Base-by-base conservation (phyloP, 495 filamentous ascomycete genomes). In the Xylaria nigripes region DNA sequence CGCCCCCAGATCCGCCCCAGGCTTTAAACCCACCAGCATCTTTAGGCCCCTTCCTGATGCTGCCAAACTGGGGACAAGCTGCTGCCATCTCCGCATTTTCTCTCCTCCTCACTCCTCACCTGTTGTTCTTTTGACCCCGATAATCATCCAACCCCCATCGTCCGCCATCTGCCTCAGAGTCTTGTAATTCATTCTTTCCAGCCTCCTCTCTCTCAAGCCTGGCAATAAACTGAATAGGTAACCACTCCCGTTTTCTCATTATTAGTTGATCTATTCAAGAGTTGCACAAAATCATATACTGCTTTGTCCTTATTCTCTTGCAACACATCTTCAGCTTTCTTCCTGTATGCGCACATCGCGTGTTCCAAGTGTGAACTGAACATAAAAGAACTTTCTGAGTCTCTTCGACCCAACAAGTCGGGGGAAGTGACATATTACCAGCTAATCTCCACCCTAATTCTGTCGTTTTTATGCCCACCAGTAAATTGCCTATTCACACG, bases 21-120 rank as follows among this genome's bases (percentile, higher is more conserved):
- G 2, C 16, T 13, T 36, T 18, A 42, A 38, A 42, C 47, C 29
- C 41, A 25, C 49, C 54, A 50, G 54, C 53, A 25, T 36, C 32
- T 5, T 36, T 55, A 53, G 48, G n/a, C 54, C 59, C 45, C 60
- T 12, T 36, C 3, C 6, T 36, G 32, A 16, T 40, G 36, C 36
- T 19, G 36, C 36, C 36, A 40, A 18, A 40, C 36, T 8, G 32
- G 32, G 32, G 32, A 36, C 32, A 12, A 36, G 6, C 59, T n/a
- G 13, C 2, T 38, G 38, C 34, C 61, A 67, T 58, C 64, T 64
- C 64, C 58, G 59, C 64, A 60, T 53, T 54, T 48, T 46, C 40
- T 58, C 51, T 56, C 49, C 60, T 54, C 54, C 45, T 57, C 34
- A 38, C 50, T 45, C 41, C 42, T 57, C 50, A 42, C 23, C 44